Evolutionary conservation across 805 yeast species (phyloP), one percentile per base, ranked within the genome.

Genomic region (Scheffersomyces spartinae): DNA sequence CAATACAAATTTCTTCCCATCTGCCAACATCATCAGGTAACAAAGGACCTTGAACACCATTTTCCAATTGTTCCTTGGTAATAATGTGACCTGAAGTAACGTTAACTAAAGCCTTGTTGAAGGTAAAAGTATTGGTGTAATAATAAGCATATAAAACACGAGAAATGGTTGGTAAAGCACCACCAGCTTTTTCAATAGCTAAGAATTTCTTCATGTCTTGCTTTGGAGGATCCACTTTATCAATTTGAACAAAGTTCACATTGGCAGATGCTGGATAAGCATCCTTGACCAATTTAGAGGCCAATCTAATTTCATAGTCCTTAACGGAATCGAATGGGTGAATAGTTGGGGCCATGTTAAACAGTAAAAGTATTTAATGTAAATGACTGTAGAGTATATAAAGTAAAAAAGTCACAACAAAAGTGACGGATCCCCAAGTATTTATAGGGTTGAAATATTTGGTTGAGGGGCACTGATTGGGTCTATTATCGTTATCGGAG

Each of bases 171-270:
- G 82, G 82, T 13, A 71, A 49, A 22, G 60, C 53, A 14, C 29
- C 34, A 20, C 65, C 64, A 24, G 39, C 31, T 39, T 66, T 71
- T 55, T 78, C 84, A 28, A 80, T 75, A 32, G 73, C 76, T 35
- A 81, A 57, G 51, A 64, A 80, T 40, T 63, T 68, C 34, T 71
- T 43, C 77, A 81, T 74, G 34, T 66, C 73, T 39, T 66, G 57
- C 64, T 81, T 81, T 33, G 93, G 86, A 17, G 94, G 94, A 45
- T 81, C 93, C 24, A 68, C 39, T 47, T 74, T 65, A 45, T 78
- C 86, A 32, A 74, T 53, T 47, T 71, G 80, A 26, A 68, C 62
- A 47, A 77, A 77, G 47, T 74, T 80, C 27, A 75, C 70, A 36
- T 60, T 55, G 25, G 63, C 69, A 10, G 54, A 42, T 17, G 68